These are phyloP conservation scores for Scolecobasidium constrictum DNA, from an alignment of 2,329 filamentous ascomycete genomes.

Conservation along the genomic window DNA sequence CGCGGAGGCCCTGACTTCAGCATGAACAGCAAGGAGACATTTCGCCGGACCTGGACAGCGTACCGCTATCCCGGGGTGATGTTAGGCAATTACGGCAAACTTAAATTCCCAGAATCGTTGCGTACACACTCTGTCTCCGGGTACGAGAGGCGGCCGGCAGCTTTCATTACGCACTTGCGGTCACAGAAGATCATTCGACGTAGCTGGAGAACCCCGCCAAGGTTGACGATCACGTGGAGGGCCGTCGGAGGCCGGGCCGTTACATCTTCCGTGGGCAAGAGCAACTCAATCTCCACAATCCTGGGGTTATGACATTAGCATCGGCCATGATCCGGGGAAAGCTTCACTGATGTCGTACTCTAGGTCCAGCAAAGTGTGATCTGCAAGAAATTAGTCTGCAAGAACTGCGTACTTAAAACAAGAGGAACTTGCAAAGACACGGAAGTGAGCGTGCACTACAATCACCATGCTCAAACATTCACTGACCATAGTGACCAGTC, in stretches of 20 bases:
- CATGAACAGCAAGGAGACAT: too few species aligned
- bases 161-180: too few species aligned
- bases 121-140: too few species aligned
- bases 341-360: not conserved
- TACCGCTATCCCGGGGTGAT: too few species aligned
- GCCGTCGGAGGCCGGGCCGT: not conserved
- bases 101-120: too few species aligned
- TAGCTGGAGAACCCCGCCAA: too few species aligned
- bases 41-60: too few species aligned
- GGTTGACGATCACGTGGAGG: not conserved
- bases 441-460: not conserved
- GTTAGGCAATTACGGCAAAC: too few species aligned
- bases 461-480: not conserved
- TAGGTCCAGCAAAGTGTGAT: not conserved
- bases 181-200: too few species aligned
- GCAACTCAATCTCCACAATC: not conserved
- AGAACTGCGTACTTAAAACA: not conserved
- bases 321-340: not conserved
- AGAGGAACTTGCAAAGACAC: not conserved
- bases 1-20: too few species aligned
- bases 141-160: too few species aligned
- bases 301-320: not conserved
- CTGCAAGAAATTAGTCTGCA: not conserved
- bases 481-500: not conserved
- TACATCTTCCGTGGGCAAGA: not conserved